phyloP scores from a whole-genome alignment of 2,329 filamentous ascomycete genomes.

The Phyllosticta ampelicida region DNA sequence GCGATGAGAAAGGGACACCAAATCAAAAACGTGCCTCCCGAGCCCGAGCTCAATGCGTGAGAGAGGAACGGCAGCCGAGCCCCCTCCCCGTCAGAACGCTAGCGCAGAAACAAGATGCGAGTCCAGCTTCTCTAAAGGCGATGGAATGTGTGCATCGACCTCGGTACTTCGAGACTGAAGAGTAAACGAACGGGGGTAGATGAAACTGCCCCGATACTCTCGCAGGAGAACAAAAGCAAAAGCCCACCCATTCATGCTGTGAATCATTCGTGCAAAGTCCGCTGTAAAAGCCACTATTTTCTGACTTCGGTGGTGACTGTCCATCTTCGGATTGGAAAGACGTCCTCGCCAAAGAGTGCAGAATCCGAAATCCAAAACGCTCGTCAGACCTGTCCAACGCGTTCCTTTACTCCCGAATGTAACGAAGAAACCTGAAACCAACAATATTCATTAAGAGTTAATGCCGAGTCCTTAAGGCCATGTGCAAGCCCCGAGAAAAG shows the following conservation, averaged over 20 bases:
- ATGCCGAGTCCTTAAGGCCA: neutral
- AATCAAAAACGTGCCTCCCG: too few relatives aligned
- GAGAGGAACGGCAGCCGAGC: too few relatives aligned
- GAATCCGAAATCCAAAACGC: neutral
- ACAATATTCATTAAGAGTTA: neutral
- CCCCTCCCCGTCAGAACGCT: neutral
- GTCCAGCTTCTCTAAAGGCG: neutral
- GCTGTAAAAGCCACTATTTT: neutral
- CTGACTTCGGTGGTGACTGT: neutral
- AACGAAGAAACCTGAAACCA: neutral
- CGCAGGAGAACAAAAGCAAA: neutral
- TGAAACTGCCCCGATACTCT: neutral
- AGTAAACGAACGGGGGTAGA: neutral
- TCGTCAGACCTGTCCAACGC: neutral
- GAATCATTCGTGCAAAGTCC: neutral
- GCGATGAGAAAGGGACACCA: too few relatives aligned
- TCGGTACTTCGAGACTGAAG: neutral
- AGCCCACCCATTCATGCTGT: neutral
- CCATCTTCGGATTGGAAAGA: neutral
- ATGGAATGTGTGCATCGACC: neutral
- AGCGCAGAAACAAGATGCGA: neutral
- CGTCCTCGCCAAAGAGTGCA: neutral
- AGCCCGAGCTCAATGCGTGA: too few relatives aligned
- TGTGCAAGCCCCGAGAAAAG: neutral
- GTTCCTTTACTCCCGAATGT: neutral